A percentile compares a stretch with the other conserved stretches of the same genome.
Evolutionary conservation across 805 yeast species (phyloP).

Genomic region (Saccharomycopsis schoenii): DNA sequence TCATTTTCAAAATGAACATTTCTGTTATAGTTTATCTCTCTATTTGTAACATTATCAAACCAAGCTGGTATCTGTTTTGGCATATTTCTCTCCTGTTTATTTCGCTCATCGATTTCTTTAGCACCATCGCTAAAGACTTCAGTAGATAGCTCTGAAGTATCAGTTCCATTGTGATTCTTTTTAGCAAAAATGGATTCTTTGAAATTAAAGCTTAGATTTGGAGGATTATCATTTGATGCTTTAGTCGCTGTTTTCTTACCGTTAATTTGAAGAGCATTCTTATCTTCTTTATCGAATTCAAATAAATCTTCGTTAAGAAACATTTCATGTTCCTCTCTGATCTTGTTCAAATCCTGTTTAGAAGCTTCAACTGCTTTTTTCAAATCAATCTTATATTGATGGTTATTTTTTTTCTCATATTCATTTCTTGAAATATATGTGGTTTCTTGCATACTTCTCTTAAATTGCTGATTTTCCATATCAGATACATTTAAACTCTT

Average conservation of each 20-base stretch:
- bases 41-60: slow-evolving; percentile 20
- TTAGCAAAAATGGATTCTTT: slow-evolving; percentile 17
- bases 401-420: slow-evolving; percentile 26
- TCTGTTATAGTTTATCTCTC: background rate
- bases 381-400: slow-evolving; percentile 20
- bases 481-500: slow-evolving; percentile 40
- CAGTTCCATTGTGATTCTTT: background rate
- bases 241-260: background rate
- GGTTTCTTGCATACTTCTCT: slow-evolving; percentile 5
- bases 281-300: slow-evolving; percentile 2
- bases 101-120: slow-evolving; percentile 4
- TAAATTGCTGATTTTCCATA: slow-evolving; percentile 24
- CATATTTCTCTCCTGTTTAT: background rate
- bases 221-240: background rate
- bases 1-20: slow-evolving; percentile 1
- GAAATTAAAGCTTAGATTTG: slow-evolving; percentile 3
- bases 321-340: slow-evolving; percentile 17
- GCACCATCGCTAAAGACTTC: background rate
- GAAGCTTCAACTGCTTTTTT: slow-evolving; percentile 39
- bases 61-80: slow-evolving; percentile 24
- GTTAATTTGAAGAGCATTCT: background rate
- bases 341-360: slow-evolving; percentile 31
- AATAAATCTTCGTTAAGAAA: slow-evolving; percentile 16
- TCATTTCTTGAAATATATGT: slow-evolving; percentile 18
- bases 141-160: background rate